Evolutionary conservation across 2,329 filamentous ascomycete genomes (phyloP).

Genomic region (Drechslerella dactyloides): DNA sequence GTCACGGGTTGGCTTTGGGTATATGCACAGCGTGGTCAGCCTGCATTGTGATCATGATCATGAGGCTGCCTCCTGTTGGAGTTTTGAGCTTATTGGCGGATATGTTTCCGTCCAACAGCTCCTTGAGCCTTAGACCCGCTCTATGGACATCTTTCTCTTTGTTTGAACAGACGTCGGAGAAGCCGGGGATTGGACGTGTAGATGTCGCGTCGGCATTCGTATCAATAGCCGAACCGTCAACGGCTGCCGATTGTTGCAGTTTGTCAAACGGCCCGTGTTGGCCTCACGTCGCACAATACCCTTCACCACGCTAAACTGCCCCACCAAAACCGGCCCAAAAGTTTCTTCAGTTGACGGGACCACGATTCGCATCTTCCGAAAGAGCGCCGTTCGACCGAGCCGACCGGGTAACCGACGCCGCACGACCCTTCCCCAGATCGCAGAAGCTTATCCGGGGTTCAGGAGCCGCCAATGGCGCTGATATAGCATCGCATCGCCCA

Average conservation of each 20-base stretch:
- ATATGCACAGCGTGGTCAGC: no score
- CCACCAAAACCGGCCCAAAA: slow-evolving; percentile 13
- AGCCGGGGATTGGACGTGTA: no score
- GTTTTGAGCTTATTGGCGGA: no score
- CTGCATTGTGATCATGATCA: no score
- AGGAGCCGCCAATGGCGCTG: slow-evolving; percentile 28
- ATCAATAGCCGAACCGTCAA: no score
- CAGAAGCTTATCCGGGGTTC: slow-evolving; percentile 21
- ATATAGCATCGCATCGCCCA: slow-evolving; percentile 23
- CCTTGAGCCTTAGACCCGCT: no score
- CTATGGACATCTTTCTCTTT: no score
- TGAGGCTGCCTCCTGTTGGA: no score
- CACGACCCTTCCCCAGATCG: slow-evolving; percentile 17
- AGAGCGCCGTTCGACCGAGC: slow-evolving; percentile 43
- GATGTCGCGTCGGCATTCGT: no score
- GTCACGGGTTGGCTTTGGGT: no score
- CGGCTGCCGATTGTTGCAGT: neutral
- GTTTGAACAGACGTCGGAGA: no score
- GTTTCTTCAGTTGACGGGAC: slow-evolving; percentile 25
- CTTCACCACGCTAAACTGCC: neutral
- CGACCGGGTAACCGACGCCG: slow-evolving; percentile 40
- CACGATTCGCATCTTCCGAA: neutral
- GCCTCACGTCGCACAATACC: neutral
- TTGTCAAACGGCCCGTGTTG: neutral
- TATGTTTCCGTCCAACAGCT: no score